Evolutionary conservation across 371 early-diverging fungal genomes (phyloP).

Genomic region (Mortierella sp.): DNA sequence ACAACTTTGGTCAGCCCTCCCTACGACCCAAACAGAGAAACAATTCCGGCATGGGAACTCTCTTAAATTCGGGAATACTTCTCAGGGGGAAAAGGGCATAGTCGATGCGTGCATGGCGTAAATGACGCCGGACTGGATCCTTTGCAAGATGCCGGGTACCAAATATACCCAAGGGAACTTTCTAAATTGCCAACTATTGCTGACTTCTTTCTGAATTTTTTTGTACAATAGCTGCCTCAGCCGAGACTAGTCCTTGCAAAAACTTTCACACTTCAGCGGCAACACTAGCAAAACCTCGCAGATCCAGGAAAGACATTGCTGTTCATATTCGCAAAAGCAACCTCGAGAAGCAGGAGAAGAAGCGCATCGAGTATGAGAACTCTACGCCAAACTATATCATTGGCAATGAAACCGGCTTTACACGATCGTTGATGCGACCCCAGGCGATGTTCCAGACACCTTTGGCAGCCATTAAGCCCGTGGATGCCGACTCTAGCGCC

Average conservation of each 20-base stretch:
- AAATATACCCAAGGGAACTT: too few relatives aligned
- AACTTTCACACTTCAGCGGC: slow-evolving; percentile 54
- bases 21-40: too few relatives aligned
- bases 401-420: slow-evolving; percentile 47
- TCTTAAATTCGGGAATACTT: too few relatives aligned
- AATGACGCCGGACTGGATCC: too few relatives aligned
- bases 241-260: slow-evolving; percentile 29
- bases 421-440: slow-evolving; percentile 32
- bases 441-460: slow-evolving; percentile 41
- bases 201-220: too few relatives aligned
- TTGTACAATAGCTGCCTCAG: slow-evolving; percentile 30
- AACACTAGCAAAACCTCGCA: slow-evolving; percentile 44
- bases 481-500: background rate
- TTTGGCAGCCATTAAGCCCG: slow-evolving; percentile 41
- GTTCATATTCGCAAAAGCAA: slow-evolving; percentile 49
- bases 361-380: slow-evolving; percentile 37
- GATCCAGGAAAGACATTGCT: slow-evolving; percentile 52
- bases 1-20: too few relatives aligned
- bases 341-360: slow-evolving; percentile 39
- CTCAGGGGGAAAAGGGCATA: too few relatives aligned
- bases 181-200: too few relatives aligned
- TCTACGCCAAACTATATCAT: slow-evolving; percentile 50
- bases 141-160: too few relatives aligned
- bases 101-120: too few relatives aligned
- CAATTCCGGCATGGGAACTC: too few relatives aligned